phyloP scores from a whole-genome alignment of 441 rosid genomes.

The Pelargonium citronellum region DNA sequence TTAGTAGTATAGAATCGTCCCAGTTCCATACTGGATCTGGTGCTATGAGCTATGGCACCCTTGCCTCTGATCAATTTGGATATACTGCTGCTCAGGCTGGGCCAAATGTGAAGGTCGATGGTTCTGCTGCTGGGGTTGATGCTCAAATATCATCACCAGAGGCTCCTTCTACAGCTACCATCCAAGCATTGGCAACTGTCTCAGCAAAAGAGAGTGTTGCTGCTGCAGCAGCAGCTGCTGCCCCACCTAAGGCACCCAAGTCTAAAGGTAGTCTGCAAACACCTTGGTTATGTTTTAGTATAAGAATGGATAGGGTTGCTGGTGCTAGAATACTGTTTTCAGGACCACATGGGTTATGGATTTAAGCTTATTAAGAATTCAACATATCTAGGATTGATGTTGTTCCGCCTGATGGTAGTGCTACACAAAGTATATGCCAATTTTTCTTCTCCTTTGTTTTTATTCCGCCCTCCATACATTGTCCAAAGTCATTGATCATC shows the following conservation, averaged over 20 bases:
- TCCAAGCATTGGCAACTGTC: conserved; percentile 30
- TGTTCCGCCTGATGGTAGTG: not conserved
- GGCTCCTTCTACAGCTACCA: conserved; percentile 30
- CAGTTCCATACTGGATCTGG: conserved; percentile 35
- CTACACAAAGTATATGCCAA: too few species aligned
- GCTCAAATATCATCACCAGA: conserved; percentile 28
- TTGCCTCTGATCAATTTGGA: conserved; percentile 27
- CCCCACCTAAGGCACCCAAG: conserved; percentile 44
- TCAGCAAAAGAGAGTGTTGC: conserved; percentile 26
- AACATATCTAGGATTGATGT: not conserved
- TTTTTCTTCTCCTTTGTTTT: too few species aligned
- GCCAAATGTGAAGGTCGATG: conserved; percentile 27
- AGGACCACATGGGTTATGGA: not conserved
- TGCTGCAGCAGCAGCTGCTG: conserved; percentile 22
- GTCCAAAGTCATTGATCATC: not conserved
- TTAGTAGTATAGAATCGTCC: conserved; percentile 34
- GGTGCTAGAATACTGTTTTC: not conserved
- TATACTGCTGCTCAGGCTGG: conserved; percentile 28
- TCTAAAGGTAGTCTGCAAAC: conserved; percentile 54
- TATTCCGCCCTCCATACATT: too few species aligned
- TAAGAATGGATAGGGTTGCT: not conserved
- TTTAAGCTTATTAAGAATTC: not conserved
- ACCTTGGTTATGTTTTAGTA: not conserved
- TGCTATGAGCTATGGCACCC: conserved; percentile 28
- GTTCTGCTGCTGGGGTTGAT: conserved; percentile 24